These are phyloP conservation scores for Truncatella angustata DNA, from an alignment of 2,329 filamentous ascomycete genomes.

Conservation along the genomic window DNA sequence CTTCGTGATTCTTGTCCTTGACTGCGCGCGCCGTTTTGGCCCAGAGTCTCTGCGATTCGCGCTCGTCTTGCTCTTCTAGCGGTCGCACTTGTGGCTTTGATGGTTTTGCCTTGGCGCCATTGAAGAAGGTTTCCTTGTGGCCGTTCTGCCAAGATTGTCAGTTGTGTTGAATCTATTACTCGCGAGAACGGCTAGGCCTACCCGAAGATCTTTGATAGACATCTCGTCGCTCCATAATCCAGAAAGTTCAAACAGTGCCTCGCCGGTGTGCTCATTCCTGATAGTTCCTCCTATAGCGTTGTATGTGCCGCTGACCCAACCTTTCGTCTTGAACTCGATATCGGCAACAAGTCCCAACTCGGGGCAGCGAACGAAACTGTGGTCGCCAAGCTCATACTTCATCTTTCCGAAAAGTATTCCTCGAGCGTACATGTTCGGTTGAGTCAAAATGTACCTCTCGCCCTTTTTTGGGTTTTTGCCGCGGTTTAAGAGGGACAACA, in stretches of 20 bases:
- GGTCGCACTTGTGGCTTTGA: constrained; percentile 72
- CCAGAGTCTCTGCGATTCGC: constrained; percentile 91
- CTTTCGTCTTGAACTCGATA: constrained; percentile 98
- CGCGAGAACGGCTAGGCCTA: constrained; percentile 37
- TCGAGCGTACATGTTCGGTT: constrained; percentile 98
- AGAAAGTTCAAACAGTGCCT: constrained; percentile 85
- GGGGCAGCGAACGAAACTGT: constrained; percentile 88
- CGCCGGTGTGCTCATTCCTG: constrained; percentile 82
- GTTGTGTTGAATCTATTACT: constrained; percentile 3
- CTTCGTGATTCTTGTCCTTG: constrained; percentile 78
- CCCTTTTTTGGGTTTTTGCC: constrained; percentile 63
- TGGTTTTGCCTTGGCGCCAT: constrained; percentile 76
- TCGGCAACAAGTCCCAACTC: constrained; percentile 85
- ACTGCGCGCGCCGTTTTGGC: constrained; percentile 77
- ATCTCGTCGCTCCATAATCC: constrained; percentile 95
- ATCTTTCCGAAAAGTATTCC: constrained; percentile 98
- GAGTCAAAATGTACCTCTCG: constrained; percentile 90
- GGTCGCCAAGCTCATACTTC: constrained; percentile 98
- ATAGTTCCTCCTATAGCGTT: constrained; percentile 93
- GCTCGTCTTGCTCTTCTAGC: constrained; percentile 80
- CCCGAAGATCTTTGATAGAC: constrained; percentile 80
- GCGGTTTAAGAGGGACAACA: constrained; percentile 78
- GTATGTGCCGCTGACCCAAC: constrained; percentile 94
- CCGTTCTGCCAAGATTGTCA: constrained; percentile 63
- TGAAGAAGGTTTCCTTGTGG: constrained; percentile 85